These are phyloP conservation scores for Neocallimastix lanati DNA, from an alignment of 192 early-diverging fungal genomes.

Conservation along the genomic window DNA sequence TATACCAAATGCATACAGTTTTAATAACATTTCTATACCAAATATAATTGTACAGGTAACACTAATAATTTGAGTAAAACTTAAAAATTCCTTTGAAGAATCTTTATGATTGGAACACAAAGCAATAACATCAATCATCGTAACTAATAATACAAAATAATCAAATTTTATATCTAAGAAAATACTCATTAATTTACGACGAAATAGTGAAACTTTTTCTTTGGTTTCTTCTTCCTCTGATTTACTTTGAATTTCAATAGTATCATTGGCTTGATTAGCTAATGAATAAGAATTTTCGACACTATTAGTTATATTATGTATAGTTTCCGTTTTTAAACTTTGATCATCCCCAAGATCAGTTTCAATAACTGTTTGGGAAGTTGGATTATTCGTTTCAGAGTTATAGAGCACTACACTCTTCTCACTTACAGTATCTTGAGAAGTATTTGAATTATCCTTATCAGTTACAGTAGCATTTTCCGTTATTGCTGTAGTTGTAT, in stretches of 20 bases:
- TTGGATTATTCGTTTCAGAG: not conserved
- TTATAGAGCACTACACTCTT: not conserved
- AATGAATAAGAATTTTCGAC: no score
- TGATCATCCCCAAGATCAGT: not conserved
- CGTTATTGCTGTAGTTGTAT: not conserved
- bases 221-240: not conserved
- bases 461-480: not conserved
- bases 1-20: not conserved
- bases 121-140: not conserved
- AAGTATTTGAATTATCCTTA: not conserved
- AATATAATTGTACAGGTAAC: not conserved
- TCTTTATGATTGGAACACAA: not conserved
- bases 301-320: not conserved
- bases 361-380: not conserved
- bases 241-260: not conserved
- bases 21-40: not conserved
- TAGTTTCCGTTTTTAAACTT: not conserved
- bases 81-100: not conserved
- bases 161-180: not conserved
- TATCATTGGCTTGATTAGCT: no score
- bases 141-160: not conserved
- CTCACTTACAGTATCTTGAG: not conserved
- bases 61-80: not conserved
- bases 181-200: not conserved
- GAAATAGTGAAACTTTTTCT: not conserved